Percentiles rank a stretch among this genome's conserved stretches.
Evolutionary conservation across 2,329 filamentous ascomycete species (phyloP).

Genomic region (Phyllosticta citriasiana): DNA sequence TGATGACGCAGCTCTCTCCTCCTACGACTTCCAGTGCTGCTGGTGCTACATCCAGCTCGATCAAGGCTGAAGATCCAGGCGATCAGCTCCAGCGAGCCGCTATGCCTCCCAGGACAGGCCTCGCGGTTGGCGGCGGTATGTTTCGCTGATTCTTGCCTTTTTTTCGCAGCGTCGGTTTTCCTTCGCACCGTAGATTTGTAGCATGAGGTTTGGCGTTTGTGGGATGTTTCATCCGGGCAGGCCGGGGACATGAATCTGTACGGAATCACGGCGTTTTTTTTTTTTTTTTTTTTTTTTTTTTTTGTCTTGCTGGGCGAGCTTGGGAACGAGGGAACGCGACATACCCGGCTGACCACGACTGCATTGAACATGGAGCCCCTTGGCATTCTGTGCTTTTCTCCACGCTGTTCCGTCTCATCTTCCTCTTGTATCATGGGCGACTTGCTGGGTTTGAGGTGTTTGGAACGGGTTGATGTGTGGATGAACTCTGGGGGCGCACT

Average conservation of each 20-base stretch:
- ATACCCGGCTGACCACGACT: neutral
- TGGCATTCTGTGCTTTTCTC: neutral
- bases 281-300: too few species aligned
- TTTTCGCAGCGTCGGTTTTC: too few species aligned
- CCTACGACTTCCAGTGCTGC: neutral
- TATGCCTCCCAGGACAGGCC: constrained; percentile 1
- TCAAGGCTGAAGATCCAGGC: constrained; percentile 7
- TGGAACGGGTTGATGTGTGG: too few species aligned
- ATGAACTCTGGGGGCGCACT: too few species aligned
- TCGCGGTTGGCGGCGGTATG: constrained; percentile 1
- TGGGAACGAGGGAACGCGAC: neutral
- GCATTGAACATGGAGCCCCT: too few species aligned
- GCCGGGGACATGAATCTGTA: too few species aligned
- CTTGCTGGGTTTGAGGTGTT: too few species aligned
- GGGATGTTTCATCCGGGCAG: neutral
- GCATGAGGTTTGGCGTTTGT: neutral
- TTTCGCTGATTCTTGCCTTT: neutral
- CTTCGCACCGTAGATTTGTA: neutral
- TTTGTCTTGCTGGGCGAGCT: neutral
- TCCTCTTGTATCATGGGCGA: too few species aligned
- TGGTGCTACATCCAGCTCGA: neutral
- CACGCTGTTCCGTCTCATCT: too few species aligned
- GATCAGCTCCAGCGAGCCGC: constrained; percentile 8
- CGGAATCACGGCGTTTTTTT: neutral
- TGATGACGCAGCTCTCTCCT: neutral